phyloP scores from a whole-genome alignment of 805 yeast genomes.

The Candida ulmi region DNA sequence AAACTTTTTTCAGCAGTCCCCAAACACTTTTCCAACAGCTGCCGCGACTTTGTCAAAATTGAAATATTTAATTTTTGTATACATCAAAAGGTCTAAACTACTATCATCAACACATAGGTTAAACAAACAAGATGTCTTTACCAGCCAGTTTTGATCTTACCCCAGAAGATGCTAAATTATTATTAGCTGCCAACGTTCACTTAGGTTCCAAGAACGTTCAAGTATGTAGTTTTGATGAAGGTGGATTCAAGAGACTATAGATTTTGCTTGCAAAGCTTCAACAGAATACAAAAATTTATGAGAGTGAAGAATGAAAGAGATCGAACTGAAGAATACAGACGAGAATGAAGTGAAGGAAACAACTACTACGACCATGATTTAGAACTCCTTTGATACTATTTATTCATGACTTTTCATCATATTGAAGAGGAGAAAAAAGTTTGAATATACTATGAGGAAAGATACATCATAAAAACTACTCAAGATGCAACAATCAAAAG shows the following conservation, averaged over 20 bases:
- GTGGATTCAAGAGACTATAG: background rate
- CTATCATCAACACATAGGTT: slow-evolving; percentile 2
- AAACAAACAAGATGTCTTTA: slow-evolving; percentile 51
- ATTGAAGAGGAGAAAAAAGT: no score
- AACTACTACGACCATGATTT: no score
- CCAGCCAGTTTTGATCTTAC: slow-evolving; percentile 90
- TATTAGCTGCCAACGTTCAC: slow-evolving; percentile 99
- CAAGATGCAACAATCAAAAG: no score
- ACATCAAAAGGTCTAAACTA: slow-evolving; percentile 4
- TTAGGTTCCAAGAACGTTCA: slow-evolving; percentile 99
- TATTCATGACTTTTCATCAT: no score
- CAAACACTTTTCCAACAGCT: slow-evolving; percentile 9
- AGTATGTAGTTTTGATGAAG: slow-evolving; percentile 50
- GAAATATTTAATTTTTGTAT: slow-evolving; percentile 17
- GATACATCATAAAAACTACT: no score
- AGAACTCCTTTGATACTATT: no score
- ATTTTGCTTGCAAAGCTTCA: background rate
- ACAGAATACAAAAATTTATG: background rate
- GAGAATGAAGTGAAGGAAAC: no score
- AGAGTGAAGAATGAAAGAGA: background rate
- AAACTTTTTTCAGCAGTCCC: slow-evolving; percentile 7
- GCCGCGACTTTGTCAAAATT: slow-evolving; percentile 7
- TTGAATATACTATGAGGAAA: no score
- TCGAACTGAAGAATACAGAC: no score
- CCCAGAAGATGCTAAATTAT: slow-evolving; percentile 97